Evolutionary conservation across 169 alveolate species (phyloP).

Genomic region (Plasmodium billcollinsi): DNA sequence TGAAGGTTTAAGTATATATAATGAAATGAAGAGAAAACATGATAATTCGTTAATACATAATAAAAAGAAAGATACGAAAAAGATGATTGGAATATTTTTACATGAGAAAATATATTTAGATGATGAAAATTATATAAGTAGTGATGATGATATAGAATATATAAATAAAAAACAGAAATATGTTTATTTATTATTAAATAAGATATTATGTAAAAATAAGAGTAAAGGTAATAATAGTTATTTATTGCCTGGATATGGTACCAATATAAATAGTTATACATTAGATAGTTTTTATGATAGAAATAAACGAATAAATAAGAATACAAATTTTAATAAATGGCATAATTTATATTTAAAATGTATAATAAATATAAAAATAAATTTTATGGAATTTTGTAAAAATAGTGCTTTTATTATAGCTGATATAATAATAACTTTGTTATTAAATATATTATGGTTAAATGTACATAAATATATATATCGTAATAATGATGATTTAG

Average conservation of each 20-base stretch:
- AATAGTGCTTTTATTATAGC: slow-evolving; percentile 62
- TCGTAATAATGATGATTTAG: slow-evolving; percentile 28
- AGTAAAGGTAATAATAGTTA: slow-evolving; percentile 11
- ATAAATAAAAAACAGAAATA: slow-evolving; percentile 15
- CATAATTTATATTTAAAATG: slow-evolving; percentile 28
- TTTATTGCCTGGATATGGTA: not conserved
- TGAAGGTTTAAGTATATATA: too few relatives aligned
- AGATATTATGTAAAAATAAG: slow-evolving; percentile 3
- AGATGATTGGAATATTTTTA: slow-evolving; percentile 4
- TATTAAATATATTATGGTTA: slow-evolving; percentile 42
- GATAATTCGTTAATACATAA: not conserved
- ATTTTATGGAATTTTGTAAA: slow-evolving; percentile 40
- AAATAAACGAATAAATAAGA: slow-evolving; percentile 40
- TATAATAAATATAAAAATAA: slow-evolving; percentile 39
- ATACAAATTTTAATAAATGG: slow-evolving; percentile 26
- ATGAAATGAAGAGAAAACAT: too few relatives aligned
- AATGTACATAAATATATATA: slow-evolving; percentile 21
- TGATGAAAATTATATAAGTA: slow-evolving; percentile 2
- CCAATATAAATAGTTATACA: slow-evolving; percentile 23
- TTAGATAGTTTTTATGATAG: slow-evolving; percentile 61
- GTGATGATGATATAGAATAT: slow-evolving; percentile 10
- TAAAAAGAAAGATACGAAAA: not conserved
- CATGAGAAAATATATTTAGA: slow-evolving; percentile 32
- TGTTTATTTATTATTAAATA: slow-evolving; percentile 15
- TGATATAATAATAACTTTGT: slow-evolving; percentile 48